Percentiles rank a stretch among this genome's conserved stretches.
phyloP scores from a whole-genome alignment of 2,329 filamentous ascomycete species.

The Penicillium griseofulvum region DNA sequence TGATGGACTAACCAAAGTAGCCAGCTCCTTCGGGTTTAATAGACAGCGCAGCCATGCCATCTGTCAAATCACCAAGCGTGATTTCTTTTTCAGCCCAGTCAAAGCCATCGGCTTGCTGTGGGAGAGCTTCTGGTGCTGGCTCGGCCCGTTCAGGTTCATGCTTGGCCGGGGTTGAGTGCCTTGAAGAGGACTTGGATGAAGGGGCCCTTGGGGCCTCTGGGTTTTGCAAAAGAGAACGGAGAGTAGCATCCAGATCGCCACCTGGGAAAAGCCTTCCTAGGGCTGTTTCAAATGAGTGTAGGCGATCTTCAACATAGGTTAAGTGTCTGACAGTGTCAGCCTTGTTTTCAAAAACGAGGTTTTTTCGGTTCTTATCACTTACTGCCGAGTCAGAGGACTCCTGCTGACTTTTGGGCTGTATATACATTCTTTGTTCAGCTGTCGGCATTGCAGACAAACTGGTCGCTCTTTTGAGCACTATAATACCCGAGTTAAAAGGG shows the following conservation, averaged over 20 bases:
- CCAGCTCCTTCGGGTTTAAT: slow-evolving; percentile 42
- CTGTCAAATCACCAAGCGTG: slow-evolving; percentile 38
- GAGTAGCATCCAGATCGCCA: slow-evolving; percentile 40
- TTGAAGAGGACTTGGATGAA: slow-evolving; percentile 39
- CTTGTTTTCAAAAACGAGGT: slow-evolving; percentile 2
- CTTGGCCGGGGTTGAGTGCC: slow-evolving; percentile 38
- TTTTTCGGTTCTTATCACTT: slow-evolving; percentile 13
- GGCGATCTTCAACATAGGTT: slow-evolving; percentile 42
- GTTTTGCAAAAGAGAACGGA: slow-evolving; percentile 39
- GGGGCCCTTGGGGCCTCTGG: slow-evolving; percentile 33
- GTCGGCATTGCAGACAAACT: slow-evolving; percentile 39
- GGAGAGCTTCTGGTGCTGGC: slow-evolving; percentile 45
- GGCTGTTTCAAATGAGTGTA: slow-evolving; percentile 40
- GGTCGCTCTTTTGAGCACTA: slow-evolving; percentile 46
- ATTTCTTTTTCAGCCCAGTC: slow-evolving; percentile 42
- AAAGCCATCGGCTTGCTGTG: slow-evolving; percentile 41
- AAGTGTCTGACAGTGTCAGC: slow-evolving; percentile 32
- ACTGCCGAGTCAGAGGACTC: slow-evolving; percentile 45
- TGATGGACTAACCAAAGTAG: slow-evolving; percentile 33
- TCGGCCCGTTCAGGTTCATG: slow-evolving; percentile 35
- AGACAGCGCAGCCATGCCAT: slow-evolving; percentile 43
- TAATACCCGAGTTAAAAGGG: slow-evolving; percentile 2
- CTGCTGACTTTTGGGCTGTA: slow-evolving; percentile 45
- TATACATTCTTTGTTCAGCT: slow-evolving; percentile 41
- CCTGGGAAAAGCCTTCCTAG: slow-evolving; percentile 40